Evolutionary conservation across 2,329 filamentous ascomycete species (phyloP).

Genomic region (Cladophialophora exuberans): DNA sequence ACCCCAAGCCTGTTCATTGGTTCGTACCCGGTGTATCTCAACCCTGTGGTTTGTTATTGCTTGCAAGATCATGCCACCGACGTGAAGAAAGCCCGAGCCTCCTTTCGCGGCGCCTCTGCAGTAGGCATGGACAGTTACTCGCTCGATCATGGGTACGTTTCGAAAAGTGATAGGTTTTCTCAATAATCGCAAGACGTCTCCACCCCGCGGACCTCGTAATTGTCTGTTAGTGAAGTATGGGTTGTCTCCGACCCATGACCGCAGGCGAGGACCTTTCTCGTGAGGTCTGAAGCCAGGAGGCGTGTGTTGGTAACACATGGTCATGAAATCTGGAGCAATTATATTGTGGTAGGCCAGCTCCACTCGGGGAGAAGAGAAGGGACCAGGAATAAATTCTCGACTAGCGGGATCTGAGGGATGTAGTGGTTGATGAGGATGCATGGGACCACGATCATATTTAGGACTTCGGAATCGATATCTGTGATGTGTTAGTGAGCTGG

Average conservation of each 20-base stretch:
- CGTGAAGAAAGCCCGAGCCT: slow-evolving; percentile 75
- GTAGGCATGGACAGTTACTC: slow-evolving; percentile 77
- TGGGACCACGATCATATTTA: slow-evolving; percentile 89
- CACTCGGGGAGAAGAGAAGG: slow-evolving; percentile 84
- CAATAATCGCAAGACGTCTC: slow-evolving; percentile 58
- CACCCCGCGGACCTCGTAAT: slow-evolving; percentile 80
- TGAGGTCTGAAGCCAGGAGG: slow-evolving; percentile 72
- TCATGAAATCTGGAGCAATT: slow-evolving; percentile 83
- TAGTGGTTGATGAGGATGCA: slow-evolving; percentile 92
- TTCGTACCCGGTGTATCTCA: slow-evolving; percentile 68
- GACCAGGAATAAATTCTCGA: slow-evolving; percentile 84
- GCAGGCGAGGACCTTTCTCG: slow-evolving; percentile 66
- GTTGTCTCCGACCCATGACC: slow-evolving; percentile 85
- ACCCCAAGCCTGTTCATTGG: slow-evolving; percentile 74
- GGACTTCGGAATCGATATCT: slow-evolving; percentile 96
- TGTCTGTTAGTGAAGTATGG: slow-evolving; percentile 94
- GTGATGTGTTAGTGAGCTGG: slow-evolving; percentile 14
- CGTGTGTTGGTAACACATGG: slow-evolving; percentile 82
- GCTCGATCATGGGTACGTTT: slow-evolving; percentile 81
- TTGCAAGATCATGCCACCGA: slow-evolving; percentile 82
- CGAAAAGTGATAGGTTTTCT: slow-evolving; percentile 70
- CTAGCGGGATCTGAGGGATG: slow-evolving; percentile 82
- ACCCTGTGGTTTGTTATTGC: slow-evolving; percentile 80
- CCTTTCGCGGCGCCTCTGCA: slow-evolving; percentile 69
- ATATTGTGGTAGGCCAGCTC: slow-evolving; percentile 89